Base-by-base conservation (phyloP, 2,329 filamentous ascomycete species). In the Herpotrichia juniperi region DNA sequence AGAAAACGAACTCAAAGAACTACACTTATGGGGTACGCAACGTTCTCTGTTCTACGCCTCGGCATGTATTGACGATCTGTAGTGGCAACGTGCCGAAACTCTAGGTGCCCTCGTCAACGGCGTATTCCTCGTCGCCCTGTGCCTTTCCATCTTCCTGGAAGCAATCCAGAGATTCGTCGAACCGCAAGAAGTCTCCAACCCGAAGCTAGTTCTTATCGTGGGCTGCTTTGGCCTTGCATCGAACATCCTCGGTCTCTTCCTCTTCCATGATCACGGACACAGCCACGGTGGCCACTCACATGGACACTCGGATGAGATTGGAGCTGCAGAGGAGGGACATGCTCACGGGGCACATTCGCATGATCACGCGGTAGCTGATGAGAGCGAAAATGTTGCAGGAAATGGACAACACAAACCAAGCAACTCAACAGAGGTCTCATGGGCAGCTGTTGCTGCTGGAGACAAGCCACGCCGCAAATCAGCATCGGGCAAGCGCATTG, bases 41-140 rank as follows among this genome's bases (percentile, higher is more conserved):
- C 5, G 12, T 25, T n/a, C 11, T 39, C n/a, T 24, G 25, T 24
- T 24, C 17, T 42, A 10, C 10, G n/a, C 25, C 22, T 14, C 22
- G 19, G 22, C 44, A 16, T 21, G 48, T 25, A 32, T 58, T 74
- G 35, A 73, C 53, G 19, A 10, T 28, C 16, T 19, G 30, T 64
- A 93, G 89, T 99, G 93, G 90, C 89, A 97, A 80, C 91, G 94
- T 63, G 94, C 94, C 30, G 94, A 99, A 80, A 97, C 96, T 10
- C 83, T 99, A 5, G 94, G 94, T 68, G 94, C 94, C 42, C 87
- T 97, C 64, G 91, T 97, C 77, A 99, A 99, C 68, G 94, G 94
- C 61, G 93, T 97, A 40, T 99, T 99, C 79, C 82, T 99, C 39
- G 94, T 99, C 68, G 94, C 94, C 7, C 84, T 99, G 8, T 99